Evolutionary conservation across 345 rosid genomes (phyloP).

Genomic region (Jatropha curcas): DNA sequence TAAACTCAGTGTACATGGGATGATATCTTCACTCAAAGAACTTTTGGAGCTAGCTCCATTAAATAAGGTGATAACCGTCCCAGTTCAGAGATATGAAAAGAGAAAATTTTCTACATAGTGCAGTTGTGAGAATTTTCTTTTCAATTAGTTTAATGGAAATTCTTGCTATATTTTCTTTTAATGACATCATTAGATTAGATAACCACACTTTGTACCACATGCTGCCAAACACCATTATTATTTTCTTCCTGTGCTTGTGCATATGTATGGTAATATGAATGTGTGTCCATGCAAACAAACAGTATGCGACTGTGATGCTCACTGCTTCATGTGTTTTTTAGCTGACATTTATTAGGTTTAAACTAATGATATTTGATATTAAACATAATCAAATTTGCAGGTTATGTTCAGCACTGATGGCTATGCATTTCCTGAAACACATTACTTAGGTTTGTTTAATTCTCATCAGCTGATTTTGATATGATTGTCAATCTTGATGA

Average conservation of each 20-base stretch:
- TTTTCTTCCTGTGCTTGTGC: background rate
- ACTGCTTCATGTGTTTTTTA: background rate
- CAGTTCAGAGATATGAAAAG: background rate
- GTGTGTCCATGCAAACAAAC: background rate
- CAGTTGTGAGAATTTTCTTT: background rate
- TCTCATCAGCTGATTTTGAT: conserved; percentile 6
- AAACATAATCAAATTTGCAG: conserved; percentile 47
- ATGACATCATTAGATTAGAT: too few species aligned
- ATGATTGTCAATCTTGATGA: background rate
- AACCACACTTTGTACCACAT: background rate
- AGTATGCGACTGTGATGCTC: background rate
- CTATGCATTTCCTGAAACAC: conserved; percentile 84
- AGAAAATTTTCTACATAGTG: background rate
- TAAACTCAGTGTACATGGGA: conserved; percentile 84
- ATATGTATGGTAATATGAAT: background rate
- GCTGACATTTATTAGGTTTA: conserved; percentile 1
- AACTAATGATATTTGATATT: conserved; percentile 19
- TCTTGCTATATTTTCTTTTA: background rate
- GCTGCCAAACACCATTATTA: background rate
- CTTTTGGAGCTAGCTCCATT: conserved; percentile 83
- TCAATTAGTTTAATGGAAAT: conserved; percentile 1
- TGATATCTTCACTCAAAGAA: conserved; percentile 84
- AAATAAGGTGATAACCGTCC: conserved; percentile 62
- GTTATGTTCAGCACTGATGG: conserved; percentile 99
- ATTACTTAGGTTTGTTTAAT: conserved; percentile 70